A percentile compares a stretch with the other conserved stretches of the same genome.
These are phyloP conservation scores for Loxodes magnus DNA, from an alignment of 73 alveolate species.

Conservation along the genomic window DNA sequence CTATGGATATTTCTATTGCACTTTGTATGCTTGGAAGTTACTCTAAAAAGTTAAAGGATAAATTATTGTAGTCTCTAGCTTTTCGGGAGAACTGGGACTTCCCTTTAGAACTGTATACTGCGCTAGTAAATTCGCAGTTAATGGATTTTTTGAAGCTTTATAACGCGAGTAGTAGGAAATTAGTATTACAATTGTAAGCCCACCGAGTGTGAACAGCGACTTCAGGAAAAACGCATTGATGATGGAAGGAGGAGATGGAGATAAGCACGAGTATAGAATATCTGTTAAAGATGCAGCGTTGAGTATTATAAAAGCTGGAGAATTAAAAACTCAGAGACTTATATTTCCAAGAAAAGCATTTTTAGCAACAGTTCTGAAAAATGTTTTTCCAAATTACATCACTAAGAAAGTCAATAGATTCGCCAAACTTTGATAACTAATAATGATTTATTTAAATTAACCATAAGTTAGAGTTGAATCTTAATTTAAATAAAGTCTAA, in stretches of 20 bases:
- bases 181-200: constrained; percentile 64
- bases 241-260: constrained; percentile 25
- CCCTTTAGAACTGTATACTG: constrained; percentile 69
- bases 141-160: constrained; percentile 73
- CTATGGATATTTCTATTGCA: constrained; percentile 42
- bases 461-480: too few relatives aligned
- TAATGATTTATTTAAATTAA: too few relatives aligned
- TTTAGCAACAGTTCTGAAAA: constrained; percentile 45
- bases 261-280: constrained; percentile 45
- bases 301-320: constrained; percentile 54
- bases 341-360: constrained; percentile 60
- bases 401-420: constrained; percentile 34
- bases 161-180: constrained; percentile 46
- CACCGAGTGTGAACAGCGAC: constrained; percentile 48
- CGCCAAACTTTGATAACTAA: constrained; percentile 59
- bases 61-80: constrained; percentile 55
- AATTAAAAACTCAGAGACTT: constrained; percentile 52
- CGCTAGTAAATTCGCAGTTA: constrained; percentile 64
- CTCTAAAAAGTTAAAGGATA: constrained; percentile 48
- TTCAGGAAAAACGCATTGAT: constrained; percentile 28
- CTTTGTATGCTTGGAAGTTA: constrained; percentile 38
- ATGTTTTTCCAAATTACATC: constrained; percentile 50
- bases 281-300: constrained; percentile 43
- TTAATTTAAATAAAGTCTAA: too few relatives aligned
- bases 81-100: constrained; percentile 70